Conservation (phyloP, 129 eudicot genomes). For the Glebionis coronaria region DNA sequence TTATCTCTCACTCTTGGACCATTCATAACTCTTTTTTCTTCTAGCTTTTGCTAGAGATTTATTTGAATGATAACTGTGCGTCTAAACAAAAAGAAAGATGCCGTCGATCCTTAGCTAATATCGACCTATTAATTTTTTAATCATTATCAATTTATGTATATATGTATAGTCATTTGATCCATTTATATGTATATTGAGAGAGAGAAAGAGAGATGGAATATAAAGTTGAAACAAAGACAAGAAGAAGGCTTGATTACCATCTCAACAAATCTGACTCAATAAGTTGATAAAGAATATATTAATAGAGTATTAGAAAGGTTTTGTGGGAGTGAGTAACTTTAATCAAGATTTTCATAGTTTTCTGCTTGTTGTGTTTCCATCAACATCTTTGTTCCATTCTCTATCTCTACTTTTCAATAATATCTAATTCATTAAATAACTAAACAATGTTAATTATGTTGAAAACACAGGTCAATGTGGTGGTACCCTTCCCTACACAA, state of each 20-base stretch:
- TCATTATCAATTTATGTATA: neutral
- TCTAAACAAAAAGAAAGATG: too few relatives aligned
- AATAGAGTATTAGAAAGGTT: conserved; percentile 18
- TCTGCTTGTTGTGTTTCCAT: conserved; percentile 28
- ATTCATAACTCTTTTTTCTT: too few relatives aligned
- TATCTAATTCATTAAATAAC: conserved; percentile 6
- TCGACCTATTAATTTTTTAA: too few relatives aligned
- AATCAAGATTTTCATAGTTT: conserved; percentile 8
- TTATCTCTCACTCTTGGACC: too few relatives aligned
- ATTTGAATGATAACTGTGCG: too few relatives aligned
- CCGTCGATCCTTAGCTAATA: too few relatives aligned
- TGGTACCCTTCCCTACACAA: conserved; percentile 14
- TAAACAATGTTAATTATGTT: neutral
- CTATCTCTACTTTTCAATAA: conserved; percentile 4
- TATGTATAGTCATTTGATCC: too few relatives aligned
- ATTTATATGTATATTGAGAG: neutral
- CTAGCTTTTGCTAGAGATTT: too few relatives aligned
- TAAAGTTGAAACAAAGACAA: conserved; percentile 21
- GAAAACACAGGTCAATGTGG: conserved; percentile 16
- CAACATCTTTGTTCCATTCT: conserved; percentile 24
- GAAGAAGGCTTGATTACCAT: conserved; percentile 21
- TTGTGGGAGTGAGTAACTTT: conserved; percentile 36
- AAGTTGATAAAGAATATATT: conserved; percentile 33
- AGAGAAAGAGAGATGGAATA: conserved; percentile 8
- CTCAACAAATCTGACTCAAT: conserved; percentile 29